Evolutionary conservation across 106 monocot species (phyloP), one percentile per base, ranked within the genome.

Genomic region (Allium fistulosum): DNA sequence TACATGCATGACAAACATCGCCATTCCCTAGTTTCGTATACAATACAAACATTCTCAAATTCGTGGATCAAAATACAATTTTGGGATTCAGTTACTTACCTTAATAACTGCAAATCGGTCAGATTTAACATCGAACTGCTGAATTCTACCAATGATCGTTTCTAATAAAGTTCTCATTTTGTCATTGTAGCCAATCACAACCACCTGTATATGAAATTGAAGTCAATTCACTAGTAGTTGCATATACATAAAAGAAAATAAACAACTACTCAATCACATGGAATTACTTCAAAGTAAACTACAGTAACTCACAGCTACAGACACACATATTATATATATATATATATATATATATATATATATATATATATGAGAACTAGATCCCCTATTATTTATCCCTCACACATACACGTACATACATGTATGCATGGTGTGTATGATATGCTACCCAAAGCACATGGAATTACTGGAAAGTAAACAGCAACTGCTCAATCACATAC

Each of bases 21-120:
- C 2, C 37, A 37, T 5, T 37, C 37, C 5, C 37, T 37, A 37
- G 53, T 55, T 55, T 11, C 53, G 3, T 55, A 55, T 55, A 55
- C 15, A 55, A 4, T 2, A 55, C 53, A 55, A 55, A 15, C 11
- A 55, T 12, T 12, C 15, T 15, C 53, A 4, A 55, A 15, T 6
- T 55, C 53, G 5, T 55, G 11, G 53, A 55, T 55, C 7, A 55
- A 55, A 12, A 55, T 55, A 55, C 2, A 37, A 37, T 55, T 15
- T 55, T 55, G 6, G 15, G 11, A 55, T 55, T 55, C 3, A 55
- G 53, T 4, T 22, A 70, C 60, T 71, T 88, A 95, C 95, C 95
- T 95, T 95, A 53, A 95, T 88, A 16, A 91, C 91, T 69, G 75
- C 77, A 81, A 95, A 95, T 1, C 95, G 78, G 66, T 95, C 95